Base-by-base conservation (phyloP, 129 eudicot genomes). In the Flaveria ramosissima region DNA sequence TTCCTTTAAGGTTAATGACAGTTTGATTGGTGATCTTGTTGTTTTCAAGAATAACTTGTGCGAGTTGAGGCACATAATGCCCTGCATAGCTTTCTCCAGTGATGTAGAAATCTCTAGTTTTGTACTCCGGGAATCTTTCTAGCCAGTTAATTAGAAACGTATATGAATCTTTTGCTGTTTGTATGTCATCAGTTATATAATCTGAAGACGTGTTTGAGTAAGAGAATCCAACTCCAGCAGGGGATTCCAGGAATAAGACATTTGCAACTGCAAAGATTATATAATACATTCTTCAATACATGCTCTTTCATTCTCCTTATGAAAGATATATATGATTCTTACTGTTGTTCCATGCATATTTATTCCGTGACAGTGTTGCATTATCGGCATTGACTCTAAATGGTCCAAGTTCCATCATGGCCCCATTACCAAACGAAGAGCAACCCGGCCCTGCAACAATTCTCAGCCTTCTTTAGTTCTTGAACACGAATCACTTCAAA, bases 161-260 rank as follows among this genome's bases (percentile, higher is more conserved):
- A 45, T 88, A 85, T 1, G 86, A 57, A 81, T 88, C 92, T 62
- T 79, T 80, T 32, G 88, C 88, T 9, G 90, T 90, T 80, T 77
- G 69, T 27, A 41, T 64, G 12, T 87, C 96, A 12, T 82, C 86
- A 4, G 81, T 85, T 11, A 12, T 47, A 55, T 85, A 83, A 73
- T 87, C 90, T 4, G 92, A 76, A 8, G 88, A 23, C 9, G 71
- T 87, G 51, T 87, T 90, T 0, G 90, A 85, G 72, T 87, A 89
- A 15, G 92, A 90, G 65, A 85, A 85, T 65, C 96, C 92, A 46
- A 90, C 92, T 48, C 92, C 90, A 47, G 90, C 90, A 3, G 92
- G 92, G 17, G 92, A 90, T 71, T 87, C 92, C 83, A 87, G 60
- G 75, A 85, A 89, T 17, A 85, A 78, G 9, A 90, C 74, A 75